phyloP scores from a whole-genome alignment of 345 rosid species.

The Pistacia vera region DNA sequence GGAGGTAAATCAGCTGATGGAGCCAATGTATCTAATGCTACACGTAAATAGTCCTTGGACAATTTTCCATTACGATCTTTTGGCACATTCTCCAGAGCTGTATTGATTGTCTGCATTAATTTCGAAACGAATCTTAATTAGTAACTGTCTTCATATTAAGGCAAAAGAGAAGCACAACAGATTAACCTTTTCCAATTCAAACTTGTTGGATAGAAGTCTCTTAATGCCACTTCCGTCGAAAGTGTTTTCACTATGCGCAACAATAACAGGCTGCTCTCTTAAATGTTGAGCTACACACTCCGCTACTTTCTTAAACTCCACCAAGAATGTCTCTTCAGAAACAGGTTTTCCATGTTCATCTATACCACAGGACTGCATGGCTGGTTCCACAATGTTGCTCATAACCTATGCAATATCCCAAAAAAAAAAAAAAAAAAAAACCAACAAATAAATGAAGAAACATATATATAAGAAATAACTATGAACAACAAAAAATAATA shows the following conservation, averaged over 20 bases:
- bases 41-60: constrained; percentile 61
- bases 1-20: constrained; percentile 88
- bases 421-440: not conserved
- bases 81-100: constrained; percentile 55
- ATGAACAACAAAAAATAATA: no score
- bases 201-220: constrained; percentile 76
- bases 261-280: constrained; percentile 91
- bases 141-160: not conserved
- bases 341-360: constrained; percentile 40
- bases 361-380: constrained; percentile 41
- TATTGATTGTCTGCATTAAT: constrained; percentile 52
- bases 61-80: constrained; percentile 73
- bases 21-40: constrained; percentile 67
- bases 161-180: not conserved
- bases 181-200: constrained; percentile 80
- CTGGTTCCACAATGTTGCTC: constrained; percentile 76
- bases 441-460: not conserved
- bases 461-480: not conserved
- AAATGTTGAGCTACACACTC: constrained; percentile 73
- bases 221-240: constrained; percentile 84
- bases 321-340: constrained; percentile 60
- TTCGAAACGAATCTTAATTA: not conserved
- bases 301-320: constrained; percentile 65
- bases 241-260: constrained; percentile 83
- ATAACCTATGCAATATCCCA: constrained; percentile 46